Evolutionary conservation across 768 basidiomycete species (phyloP), one percentile per base, ranked within the genome.

Genomic region (Boletus fagicola): DNA sequence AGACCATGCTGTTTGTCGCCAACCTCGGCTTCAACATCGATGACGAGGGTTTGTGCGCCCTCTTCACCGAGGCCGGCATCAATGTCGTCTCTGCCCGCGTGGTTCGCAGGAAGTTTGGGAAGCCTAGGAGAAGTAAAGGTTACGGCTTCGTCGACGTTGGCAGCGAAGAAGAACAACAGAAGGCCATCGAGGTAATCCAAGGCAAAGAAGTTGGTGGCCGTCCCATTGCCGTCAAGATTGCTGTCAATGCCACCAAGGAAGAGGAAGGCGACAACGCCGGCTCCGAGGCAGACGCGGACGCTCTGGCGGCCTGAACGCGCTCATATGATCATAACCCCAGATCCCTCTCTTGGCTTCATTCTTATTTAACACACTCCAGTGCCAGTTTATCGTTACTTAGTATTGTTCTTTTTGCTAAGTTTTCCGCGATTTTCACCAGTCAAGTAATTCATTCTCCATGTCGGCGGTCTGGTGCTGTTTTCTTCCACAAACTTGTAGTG

Each of bases 131-230:
- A 75, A 92, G 90, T 82, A 96, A 96, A 76, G 96, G 96, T 55
- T 98, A 95, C 74, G 96, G 94, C 51, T 99, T 99, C 69, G 96
- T 99, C 69, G 95, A 98, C 65, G 92, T 97, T 61, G 92, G 90
- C 59, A 78, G 78, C 64, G 88, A 94, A 74, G 90, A 85, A 65
- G 86, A 94, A 75, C 96, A 99, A 78, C 74, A 87, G 72, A 93
- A 94, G 78, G 96, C 94, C 52, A 88, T 99, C 61, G 85, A 84
- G 55, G 84, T 84, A 62, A 82, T 94, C 60, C 82, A 94, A 65
- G 94, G 92, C 72, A 92, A 92, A 74, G 88, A 96, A 60, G 77
- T 99, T 55, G 86, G 84, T 46, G 94, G 92, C 51, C 82, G 96
- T 65, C 71, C 82, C 62, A 87, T 99, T 69, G 90, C 90, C 60